These are phyloP conservation scores for Globisporangium viniferum DNA, from an alignment of 352 stramenopile genomes.

Conservation along the genomic window DNA sequence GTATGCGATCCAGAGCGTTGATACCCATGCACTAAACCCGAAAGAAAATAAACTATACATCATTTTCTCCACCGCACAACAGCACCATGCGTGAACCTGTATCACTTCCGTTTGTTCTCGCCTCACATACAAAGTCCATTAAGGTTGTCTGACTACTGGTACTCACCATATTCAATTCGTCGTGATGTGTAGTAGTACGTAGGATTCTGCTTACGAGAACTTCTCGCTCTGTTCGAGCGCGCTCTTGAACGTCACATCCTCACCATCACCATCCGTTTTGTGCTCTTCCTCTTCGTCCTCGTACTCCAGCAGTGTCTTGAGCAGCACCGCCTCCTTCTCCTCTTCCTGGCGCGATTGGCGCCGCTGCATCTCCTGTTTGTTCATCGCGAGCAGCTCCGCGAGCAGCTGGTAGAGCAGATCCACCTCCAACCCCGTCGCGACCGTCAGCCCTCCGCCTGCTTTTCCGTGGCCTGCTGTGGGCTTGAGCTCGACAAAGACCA, in stretches of 20 bases:
- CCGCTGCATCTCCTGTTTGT: slow-evolving; percentile 32
- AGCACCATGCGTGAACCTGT: background rate
- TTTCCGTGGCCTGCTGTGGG: slow-evolving; percentile 35
- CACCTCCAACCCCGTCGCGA: slow-evolving; percentile 74
- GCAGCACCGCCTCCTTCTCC: slow-evolving; percentile 36
- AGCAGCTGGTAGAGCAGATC: slow-evolving; percentile 74
- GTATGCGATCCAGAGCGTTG: background rate
- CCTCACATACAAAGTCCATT: background rate
- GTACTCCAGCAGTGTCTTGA: slow-evolving; percentile 52
- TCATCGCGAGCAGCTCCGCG: slow-evolving; percentile 56
- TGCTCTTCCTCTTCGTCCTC: slow-evolving; percentile 57
- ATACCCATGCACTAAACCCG: background rate
- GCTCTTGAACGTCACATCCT: slow-evolving; percentile 10
- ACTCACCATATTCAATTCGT: background rate
- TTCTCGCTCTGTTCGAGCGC: slow-evolving; percentile 7
- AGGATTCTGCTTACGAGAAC: background rate
- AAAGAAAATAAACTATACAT: slow-evolving; percentile 1
- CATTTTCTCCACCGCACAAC: background rate
- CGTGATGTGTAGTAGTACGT: background rate
- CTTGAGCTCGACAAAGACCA: slow-evolving; percentile 50
- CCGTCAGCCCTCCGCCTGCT: slow-evolving; percentile 41
- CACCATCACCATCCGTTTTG: slow-evolving; percentile 34
- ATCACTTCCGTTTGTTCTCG: background rate
- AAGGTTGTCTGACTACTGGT: background rate
- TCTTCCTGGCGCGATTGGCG: slow-evolving; percentile 21